Base-by-base conservation (phyloP, 1,139 yeast species). In the Yarrowia galli region DNA sequence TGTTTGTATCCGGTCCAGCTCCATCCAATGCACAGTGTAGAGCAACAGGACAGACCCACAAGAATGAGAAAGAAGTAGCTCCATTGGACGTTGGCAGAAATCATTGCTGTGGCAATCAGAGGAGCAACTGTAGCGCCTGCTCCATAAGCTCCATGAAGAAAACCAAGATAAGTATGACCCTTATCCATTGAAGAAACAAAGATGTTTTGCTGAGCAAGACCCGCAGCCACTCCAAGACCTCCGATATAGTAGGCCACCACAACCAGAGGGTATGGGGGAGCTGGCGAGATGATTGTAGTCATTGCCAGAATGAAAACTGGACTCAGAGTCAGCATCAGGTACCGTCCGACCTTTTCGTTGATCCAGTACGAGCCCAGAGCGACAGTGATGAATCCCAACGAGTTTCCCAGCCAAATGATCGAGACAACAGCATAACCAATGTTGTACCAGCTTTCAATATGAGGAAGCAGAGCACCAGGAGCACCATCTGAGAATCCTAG, bases 61-160 rank as follows among this genome's bases (percentile, higher is more conserved):
- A 86, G 74, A 3, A 87, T 80, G 25, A 82, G 75, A 73, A 86
- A 88, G 75, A 82, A 84, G 68, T 75, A 81, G 74, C 85, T 80
- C 92, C 92, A 88, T 64, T 71, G 72, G 10, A 83, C 74, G 2
- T 87, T 88, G 0, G 75, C 71, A 49, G 81, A 79, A 12, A 83
- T 80, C 80, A 87, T 81, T 13, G 83, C 78, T 0, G 90, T 87
- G 9, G 86, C 87, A 13, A 86, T 76, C 32, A 87, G 75, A 0
- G 92, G 92, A 3, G 88, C 81, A 0, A 86, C 70, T 4, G 87
- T 84, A 1, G 90, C 91, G 2, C 91, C 92, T 0, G 84, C 69
- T 0, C 92, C 92, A 74, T 88, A 88, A 18, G 79, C 75, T 0
- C 88, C 90, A 75, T 88, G 91, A 71, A 82, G 80, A 42, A 79